Percentiles rank a stretch among this genome's conserved stretches.
phyloP scores from a whole-genome alignment of 345 rosid species.

The Hibiscus mutabilis region DNA sequence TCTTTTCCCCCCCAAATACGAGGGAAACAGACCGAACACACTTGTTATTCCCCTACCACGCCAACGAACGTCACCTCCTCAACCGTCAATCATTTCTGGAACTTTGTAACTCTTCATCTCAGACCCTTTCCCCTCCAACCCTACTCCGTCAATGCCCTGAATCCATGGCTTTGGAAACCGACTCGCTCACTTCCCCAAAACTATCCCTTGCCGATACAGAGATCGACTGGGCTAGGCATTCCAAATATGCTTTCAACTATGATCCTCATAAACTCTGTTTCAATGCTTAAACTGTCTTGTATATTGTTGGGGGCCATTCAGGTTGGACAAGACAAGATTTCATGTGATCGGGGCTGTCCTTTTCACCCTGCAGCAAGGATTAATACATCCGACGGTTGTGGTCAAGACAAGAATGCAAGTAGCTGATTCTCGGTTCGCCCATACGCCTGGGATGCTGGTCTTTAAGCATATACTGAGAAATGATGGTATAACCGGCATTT shows the following conservation, averaged over 20 bases:
- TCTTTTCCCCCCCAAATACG: neutral
- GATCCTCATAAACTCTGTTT: neutral
- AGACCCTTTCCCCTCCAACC: neutral
- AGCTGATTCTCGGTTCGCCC: constrained; percentile 37
- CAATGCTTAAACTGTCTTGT: neutral
- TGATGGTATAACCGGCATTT: constrained; percentile 42
- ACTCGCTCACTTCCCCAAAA: constrained; percentile 20
- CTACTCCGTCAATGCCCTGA: neutral
- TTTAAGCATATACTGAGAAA: constrained; percentile 32
- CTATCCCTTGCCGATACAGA: constrained; percentile 47
- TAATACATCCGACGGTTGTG: constrained; percentile 51
- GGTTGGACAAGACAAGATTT: constrained; percentile 59
- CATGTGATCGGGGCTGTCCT: constrained; percentile 52
- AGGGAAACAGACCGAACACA: neutral
- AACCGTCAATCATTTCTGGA: constrained; percentile 12
- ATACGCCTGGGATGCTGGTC: constrained; percentile 28
- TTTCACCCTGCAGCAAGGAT: constrained; percentile 46
- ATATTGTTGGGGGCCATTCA: constrained; percentile 1
- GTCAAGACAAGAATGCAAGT: constrained; percentile 67
- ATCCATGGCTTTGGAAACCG: constrained; percentile 31
- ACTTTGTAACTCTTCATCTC: constrained; percentile 12
- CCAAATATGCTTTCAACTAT: neutral
- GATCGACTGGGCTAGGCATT: constrained; percentile 55
- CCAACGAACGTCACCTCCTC: neutral
- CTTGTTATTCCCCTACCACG: neutral